Base-by-base conservation (phyloP, 176 grass and related monocot genomes). In the Cocos nucifera region DNA sequence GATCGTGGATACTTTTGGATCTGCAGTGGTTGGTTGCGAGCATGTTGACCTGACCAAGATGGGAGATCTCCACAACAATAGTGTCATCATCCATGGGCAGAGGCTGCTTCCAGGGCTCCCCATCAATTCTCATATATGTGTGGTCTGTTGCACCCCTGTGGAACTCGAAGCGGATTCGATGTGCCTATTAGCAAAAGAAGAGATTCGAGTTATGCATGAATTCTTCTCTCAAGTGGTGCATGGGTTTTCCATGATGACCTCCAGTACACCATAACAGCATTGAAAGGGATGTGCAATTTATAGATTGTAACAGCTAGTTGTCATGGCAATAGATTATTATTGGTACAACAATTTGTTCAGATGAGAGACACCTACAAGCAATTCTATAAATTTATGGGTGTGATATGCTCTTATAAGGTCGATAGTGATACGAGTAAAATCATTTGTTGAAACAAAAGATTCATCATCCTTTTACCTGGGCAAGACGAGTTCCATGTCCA, bases 21-120 rank as follows among this genome's bases (percentile, higher is more conserved):
- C 54, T 87, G 86, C 86, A 87, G 53, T 59, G 74, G 3, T 78
- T 63, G 0, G 82, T 63, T 1, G 91, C 83, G 3, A 95, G 83
- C 86, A 95, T 84, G 57, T 74, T 79, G 15, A 95, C 91, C 61
- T 95, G 90, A 5, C 90, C 50, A 2, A 77, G 61, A 73, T 86
- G 78, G 32, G 86, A 86, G 60, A 95, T 90, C 61, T 95, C 90
- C 19, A 95, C 80, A 0, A 95, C 80, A 0, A 95, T 75, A 0
- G 80, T 77, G 71, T 84, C 77, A 0, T 90, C 80, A 16, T 95
- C 80, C 22, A 50, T 69, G 0, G 90, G 90, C 22, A 95, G 77
- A 5, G 90, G 90, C 57, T 95, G 86, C 75, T 90, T 95, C 90
- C 90, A 90, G 0, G 90, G 90, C 57, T 95, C 90, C 35, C 90